Conservation (phyloP, 352 stramenopile genomes). For the Phytopythium sindhum region DNA sequence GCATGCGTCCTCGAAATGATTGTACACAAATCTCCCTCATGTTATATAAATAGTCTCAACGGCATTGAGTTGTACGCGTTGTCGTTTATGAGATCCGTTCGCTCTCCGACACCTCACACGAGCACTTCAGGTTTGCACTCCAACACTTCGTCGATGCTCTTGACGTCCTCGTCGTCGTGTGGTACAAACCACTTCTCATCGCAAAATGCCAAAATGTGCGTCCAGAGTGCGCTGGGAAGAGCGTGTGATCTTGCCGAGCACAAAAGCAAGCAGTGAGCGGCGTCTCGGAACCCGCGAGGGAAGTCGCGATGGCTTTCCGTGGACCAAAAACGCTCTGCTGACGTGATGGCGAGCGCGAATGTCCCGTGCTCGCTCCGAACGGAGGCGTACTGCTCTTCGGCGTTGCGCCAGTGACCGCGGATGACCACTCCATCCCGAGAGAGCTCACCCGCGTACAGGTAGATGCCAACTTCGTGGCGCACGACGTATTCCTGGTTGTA, state of each 20-base stretch:
- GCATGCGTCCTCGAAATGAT: neutral
- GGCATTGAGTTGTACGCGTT: neutral
- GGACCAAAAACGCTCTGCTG: conserved; percentile 42
- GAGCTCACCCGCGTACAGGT: conserved; percentile 41
- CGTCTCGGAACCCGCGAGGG: conserved; percentile 32
- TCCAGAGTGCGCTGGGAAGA: conserved; percentile 49
- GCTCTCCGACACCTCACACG: neutral
- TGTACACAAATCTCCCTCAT: no score
- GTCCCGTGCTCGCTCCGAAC: conserved; percentile 47
- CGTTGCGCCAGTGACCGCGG: conserved; percentile 46
- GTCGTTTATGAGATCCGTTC: neutral
- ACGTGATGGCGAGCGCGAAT: conserved; percentile 50
- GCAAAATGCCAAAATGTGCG: conserved; percentile 52
- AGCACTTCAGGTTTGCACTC: neutral
- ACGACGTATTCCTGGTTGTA: conserved; percentile 65
- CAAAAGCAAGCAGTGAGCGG: conserved; percentile 37
- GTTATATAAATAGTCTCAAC: no score
- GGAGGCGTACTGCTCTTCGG: conserved; percentile 22
- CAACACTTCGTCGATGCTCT: neutral
- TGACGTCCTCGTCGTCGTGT: neutral
- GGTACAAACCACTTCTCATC: conserved; percentile 46
- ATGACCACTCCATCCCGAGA: conserved; percentile 40
- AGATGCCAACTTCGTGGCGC: conserved; percentile 51
- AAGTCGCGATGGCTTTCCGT: conserved; percentile 40
- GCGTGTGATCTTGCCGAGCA: conserved; percentile 37